These are phyloP conservation scores for Colletotrichum sojae DNA, from an alignment of 2,329 filamentous ascomycete genomes.

Conservation along the genomic window DNA sequence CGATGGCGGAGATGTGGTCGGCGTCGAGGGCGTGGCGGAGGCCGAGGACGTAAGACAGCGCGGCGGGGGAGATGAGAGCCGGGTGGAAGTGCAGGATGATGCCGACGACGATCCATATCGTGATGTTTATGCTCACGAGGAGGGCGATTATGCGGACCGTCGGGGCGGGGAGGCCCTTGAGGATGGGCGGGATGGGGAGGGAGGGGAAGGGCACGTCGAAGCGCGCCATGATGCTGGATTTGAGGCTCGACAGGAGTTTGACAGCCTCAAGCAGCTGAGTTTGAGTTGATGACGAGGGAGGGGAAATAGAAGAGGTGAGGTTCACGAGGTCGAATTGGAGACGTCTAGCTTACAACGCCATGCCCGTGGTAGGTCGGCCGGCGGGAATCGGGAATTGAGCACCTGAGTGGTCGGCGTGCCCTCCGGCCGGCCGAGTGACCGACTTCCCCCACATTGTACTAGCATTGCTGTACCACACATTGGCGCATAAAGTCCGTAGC, in stretches of 20 bases:
- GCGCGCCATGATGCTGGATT: slow-evolving; percentile 33
- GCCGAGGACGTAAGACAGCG: slow-evolving; percentile 89
- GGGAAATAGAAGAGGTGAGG: neutral
- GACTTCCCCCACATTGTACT: neutral
- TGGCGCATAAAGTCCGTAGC: neutral
- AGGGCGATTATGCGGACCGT: slow-evolving; percentile 64
- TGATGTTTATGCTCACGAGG: slow-evolving; percentile 65
- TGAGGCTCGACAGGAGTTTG: neutral
- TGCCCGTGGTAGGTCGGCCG: neutral
- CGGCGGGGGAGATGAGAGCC: slow-evolving; percentile 81
- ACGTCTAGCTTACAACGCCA: slow-evolving; percentile 1
- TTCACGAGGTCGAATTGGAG: slow-evolving; percentile 7
- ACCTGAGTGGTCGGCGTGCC: slow-evolving; percentile 14
- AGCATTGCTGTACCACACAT: neutral
- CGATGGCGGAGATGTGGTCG: slow-evolving; percentile 90
- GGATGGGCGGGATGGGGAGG: slow-evolving; percentile 46
- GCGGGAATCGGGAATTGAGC: slow-evolving; percentile 7
- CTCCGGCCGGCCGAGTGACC: slow-evolving; percentile 23
- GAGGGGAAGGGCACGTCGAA: slow-evolving; percentile 37
- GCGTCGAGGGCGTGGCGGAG: slow-evolving; percentile 96
- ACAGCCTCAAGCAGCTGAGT: neutral
- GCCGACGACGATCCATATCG: slow-evolving; percentile 69
- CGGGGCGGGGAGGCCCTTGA: slow-evolving; percentile 49
- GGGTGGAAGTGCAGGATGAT: slow-evolving; percentile 68
- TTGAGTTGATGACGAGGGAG: neutral